These are phyloP conservation scores for Hymenochaete sp. DNA, from an alignment of 1,284 basidiomycete species.

Conservation along the genomic window DNA sequence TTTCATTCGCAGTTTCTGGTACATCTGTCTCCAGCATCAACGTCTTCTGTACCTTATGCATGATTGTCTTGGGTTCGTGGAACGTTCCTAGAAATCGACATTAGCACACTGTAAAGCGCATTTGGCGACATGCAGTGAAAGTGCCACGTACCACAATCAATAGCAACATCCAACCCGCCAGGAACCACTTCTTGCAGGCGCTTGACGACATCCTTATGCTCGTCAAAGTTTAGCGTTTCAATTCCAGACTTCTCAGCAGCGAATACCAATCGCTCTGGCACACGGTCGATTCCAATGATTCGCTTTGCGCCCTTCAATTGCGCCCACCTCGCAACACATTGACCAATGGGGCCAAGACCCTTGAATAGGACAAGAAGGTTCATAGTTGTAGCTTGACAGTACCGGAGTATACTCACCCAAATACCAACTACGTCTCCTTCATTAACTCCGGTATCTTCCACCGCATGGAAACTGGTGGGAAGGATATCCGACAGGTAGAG, in stretches of 20 bases:
- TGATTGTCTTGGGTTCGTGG: constrained; percentile 57
- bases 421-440: too few species aligned
- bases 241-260: constrained; percentile 49
- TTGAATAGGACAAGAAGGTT: constrained; percentile 18
- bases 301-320: constrained; percentile 61
- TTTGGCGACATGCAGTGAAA: constrained; percentile 9
- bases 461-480: constrained; percentile 64
- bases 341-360: constrained; percentile 58
- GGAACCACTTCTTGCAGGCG: constrained; percentile 55
- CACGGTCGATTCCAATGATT: constrained; percentile 64
- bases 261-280: constrained; percentile 53
- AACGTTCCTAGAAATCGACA: constrained; percentile 40
- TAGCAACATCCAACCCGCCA: constrained; percentile 54
- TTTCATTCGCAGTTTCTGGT: constrained; percentile 64
- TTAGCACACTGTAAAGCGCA: not conserved
- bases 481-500: constrained; percentile 67
- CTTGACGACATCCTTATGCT: constrained; percentile 47
- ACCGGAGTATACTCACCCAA: too few species aligned
- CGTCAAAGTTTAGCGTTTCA: constrained; percentile 57
- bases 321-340: constrained; percentile 53
- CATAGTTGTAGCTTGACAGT: too few species aligned
- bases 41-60: constrained; percentile 62
- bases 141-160: constrained; percentile 36
- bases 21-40: constrained; percentile 73
- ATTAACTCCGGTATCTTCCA: constrained; percentile 62